These are phyloP conservation scores for Talaromyces sp. DNA, from an alignment of 2,329 filamentous ascomycete genomes.

Conservation along the genomic window DNA sequence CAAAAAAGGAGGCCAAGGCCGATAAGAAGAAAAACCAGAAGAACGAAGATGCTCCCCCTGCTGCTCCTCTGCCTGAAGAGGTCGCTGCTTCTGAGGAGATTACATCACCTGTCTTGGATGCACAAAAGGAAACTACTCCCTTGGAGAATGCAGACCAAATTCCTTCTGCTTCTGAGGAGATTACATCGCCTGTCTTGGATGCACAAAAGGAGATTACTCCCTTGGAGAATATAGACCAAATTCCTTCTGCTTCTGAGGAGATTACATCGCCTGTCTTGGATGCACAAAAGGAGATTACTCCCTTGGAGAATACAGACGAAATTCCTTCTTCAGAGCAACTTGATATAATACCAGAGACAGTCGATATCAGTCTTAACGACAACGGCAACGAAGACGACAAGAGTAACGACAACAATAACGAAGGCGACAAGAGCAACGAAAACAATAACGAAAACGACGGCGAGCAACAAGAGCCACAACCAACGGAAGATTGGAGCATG, in stretches of 20 bases:
- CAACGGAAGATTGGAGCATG: slow-evolving; percentile 6
- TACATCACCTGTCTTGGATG: not conserved
- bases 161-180: not conserved
- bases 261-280: not conserved
- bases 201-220: not conserved
- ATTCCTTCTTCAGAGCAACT: not conserved
- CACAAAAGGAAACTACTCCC: not conserved
- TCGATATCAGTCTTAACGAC: not conserved
- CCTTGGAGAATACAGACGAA: not conserved
- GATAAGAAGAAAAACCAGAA: slow-evolving; percentile 16
- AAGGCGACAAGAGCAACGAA: not conserved
- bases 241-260: not conserved
- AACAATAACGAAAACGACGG: too few species aligned
- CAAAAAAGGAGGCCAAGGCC: slow-evolving; percentile 14
- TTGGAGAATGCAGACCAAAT: not conserved
- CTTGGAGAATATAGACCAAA: not conserved
- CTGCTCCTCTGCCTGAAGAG: not conserved
- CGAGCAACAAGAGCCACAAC: not conserved
- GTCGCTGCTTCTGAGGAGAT: not conserved
- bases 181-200: not conserved
- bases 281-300: not conserved
- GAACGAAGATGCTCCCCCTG: not conserved
- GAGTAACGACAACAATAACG: not conserved
- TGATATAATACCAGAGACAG: not conserved
- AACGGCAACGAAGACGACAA: not conserved